phyloP scores from a whole-genome alignment of 176 grass and related monocot genomes.

The Rhynchospora tenuis region DNA sequence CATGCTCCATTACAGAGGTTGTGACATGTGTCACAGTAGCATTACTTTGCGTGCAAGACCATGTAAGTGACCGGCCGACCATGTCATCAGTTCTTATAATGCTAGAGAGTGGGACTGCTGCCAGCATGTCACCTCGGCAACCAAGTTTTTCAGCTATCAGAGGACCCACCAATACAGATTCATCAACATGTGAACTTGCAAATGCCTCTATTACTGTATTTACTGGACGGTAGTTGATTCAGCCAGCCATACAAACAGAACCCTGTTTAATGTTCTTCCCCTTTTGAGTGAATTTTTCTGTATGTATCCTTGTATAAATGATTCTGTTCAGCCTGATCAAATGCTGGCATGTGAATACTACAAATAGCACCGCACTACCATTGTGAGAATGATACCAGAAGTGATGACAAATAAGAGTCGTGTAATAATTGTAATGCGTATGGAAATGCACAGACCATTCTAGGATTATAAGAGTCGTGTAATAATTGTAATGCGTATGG shows the following conservation, averaged over 20 bases:
- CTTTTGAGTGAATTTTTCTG: neutral
- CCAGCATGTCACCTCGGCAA: conserved; percentile 42
- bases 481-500: neutral
- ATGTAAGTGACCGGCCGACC: conserved; percentile 58
- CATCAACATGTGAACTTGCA: conserved; percentile 10
- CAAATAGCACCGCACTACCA: neutral
- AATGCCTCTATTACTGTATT: conserved; percentile 20
- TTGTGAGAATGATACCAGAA: neutral
- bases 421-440: neutral
- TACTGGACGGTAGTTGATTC: conserved; percentile 6
- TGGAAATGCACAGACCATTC: neutral
- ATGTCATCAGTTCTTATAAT: conserved; percentile 51
- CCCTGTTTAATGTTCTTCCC: neutral
- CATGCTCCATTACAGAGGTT: conserved; percentile 33
- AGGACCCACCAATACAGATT: conserved; percentile 22
- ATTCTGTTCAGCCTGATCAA: neutral
- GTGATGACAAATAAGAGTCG: neutral
- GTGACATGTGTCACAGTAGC: conserved; percentile 55
- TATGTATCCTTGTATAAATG: neutral
- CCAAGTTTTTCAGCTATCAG: conserved; percentile 41
- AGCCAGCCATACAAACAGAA: neutral
- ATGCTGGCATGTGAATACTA: neutral
- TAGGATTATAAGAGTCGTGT: neutral
- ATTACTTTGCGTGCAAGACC: conserved; percentile 76
- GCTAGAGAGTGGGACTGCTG: conserved; percentile 37